These are phyloP conservation scores for Vaccinium vitisidaea DNA, from an alignment of 148 eudicot species.

Conservation along the genomic window DNA sequence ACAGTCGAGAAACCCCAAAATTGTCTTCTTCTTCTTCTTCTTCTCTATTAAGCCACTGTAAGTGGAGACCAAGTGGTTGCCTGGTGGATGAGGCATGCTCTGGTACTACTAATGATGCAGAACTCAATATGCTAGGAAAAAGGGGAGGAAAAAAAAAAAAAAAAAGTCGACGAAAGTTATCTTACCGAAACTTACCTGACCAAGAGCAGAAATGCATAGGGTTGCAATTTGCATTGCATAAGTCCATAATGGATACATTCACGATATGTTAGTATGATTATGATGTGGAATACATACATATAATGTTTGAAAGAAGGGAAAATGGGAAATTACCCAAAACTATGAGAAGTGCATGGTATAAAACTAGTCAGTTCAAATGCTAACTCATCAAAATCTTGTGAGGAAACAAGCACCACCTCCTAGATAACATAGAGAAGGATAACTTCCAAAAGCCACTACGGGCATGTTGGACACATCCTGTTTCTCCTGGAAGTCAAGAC, in stretches of 20 bases:
- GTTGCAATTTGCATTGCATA: not conserved
- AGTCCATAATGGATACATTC: not conserved
- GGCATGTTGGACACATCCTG: not conserved
- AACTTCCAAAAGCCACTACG: not conserved
- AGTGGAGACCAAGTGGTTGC: not conserved
- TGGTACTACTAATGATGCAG: not conserved
- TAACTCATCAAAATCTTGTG: not conserved
- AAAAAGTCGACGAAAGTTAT: not conserved
- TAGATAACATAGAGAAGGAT: not conserved
- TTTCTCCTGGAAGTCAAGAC: not conserved
- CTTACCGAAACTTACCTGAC: not conserved
- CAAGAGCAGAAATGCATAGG: not conserved
- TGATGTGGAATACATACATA: not conserved
- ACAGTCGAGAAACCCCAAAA: not conserved
- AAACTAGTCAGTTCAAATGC: not conserved
- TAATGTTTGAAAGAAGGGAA: not conserved
- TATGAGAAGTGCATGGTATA: not conserved
- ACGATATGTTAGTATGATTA: not conserved
- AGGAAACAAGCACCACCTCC: not conserved
- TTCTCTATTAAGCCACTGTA: not conserved
- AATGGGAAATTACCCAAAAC: not conserved
- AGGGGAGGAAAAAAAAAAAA: not conserved
- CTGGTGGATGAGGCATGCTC: not conserved
- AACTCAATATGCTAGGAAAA: not conserved
- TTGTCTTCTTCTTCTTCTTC: not conserved